Evolutionary conservation across 306 rosid genomes (phyloP), one percentile per base, ranked within the genome.

Genomic region (Vigna unguiculata): DNA sequence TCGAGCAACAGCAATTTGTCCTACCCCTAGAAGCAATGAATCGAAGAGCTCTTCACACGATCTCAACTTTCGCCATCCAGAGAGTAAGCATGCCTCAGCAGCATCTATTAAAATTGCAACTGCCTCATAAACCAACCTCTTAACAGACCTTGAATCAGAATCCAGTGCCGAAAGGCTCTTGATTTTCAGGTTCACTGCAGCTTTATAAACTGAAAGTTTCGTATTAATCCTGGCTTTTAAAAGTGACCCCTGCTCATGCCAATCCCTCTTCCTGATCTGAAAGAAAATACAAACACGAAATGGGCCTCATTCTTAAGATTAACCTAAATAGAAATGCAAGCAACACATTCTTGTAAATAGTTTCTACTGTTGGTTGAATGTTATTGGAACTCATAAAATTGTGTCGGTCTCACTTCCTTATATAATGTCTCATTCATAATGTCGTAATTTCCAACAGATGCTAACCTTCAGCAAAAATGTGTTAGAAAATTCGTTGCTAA

Each of bases 251-350:
- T 92, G 97, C 77, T 95, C 97, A 20, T 83, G 91, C 99, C 99
- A 95, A 52, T 95, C 97, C 78, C 92, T 89, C 91, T 92, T 95
- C 89, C 91, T 87, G 78, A 95, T 95, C 99, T 95, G 96, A 82
- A 74, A 72, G 86, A 54, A 57, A 34, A 71, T 24, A 51, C 81
- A 77, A 61, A 41, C 55, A 16, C 60, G 20, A 80, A 82, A 73
- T 59, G 74, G 46, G 21, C 17, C 69, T 71, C 88, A 17, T 68
- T 40, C 81, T 34, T 30, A 21, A 61, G 5, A 70, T 59, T 46
- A 64, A 47, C 47, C 61, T 59, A 85, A 30, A 81, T 13, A 25
- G 65, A 58, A 24, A 13, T 58, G 40, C 40, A 13, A 28, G 2
- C 40, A 25, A 58, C 20, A 57, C 38, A 58, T 7, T 24, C 40